Conservation (phyloP, 192 early-diverging fungal genomes). For the Dispira simplex region DNA sequence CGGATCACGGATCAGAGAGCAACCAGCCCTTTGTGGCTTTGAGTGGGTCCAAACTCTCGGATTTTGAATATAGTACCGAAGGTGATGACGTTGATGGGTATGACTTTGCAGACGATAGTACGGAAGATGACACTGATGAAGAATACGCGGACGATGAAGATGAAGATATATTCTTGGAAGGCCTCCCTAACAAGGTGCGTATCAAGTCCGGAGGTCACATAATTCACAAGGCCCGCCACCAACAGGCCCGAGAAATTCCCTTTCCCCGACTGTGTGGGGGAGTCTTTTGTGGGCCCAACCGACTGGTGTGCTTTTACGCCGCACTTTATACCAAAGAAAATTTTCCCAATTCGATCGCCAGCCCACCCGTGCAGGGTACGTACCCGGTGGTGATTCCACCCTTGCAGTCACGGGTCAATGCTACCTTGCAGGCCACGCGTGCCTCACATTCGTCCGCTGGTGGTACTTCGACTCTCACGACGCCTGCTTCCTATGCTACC, state of each 20-base stretch:
- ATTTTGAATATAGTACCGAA: neutral
- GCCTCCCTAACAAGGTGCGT: neutral
- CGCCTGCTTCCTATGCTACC: neutral
- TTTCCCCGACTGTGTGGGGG: constrained; percentile 33
- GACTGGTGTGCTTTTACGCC: constrained; percentile 27
- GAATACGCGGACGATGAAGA: constrained; percentile 12
- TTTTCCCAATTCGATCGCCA: neutral
- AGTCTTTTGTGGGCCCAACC: constrained; percentile 24
- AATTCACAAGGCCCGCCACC: constrained; percentile 16
- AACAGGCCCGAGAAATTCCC: constrained; percentile 20
- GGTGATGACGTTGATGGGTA: constrained; percentile 12
- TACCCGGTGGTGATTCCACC: neutral
- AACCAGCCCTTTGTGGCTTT: neutral
- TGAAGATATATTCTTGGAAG: constrained; percentile 8
- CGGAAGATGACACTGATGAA: neutral
- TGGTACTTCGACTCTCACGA: neutral
- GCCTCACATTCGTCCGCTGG: neutral
- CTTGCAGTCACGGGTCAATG: neutral
- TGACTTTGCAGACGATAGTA: constrained; percentile 13
- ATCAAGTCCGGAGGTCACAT: constrained; percentile 1
- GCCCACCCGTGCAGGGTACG: neutral
- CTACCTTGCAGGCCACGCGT: neutral
- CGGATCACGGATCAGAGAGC: neutral
- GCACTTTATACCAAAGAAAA: constrained; percentile 18
- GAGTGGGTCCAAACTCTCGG: neutral